Percentiles rank a stretch among this genome's conserved stretches.
phyloP scores from a whole-genome alignment of 306 rosid genomes.

The Oxytropis ochrocephala region DNA sequence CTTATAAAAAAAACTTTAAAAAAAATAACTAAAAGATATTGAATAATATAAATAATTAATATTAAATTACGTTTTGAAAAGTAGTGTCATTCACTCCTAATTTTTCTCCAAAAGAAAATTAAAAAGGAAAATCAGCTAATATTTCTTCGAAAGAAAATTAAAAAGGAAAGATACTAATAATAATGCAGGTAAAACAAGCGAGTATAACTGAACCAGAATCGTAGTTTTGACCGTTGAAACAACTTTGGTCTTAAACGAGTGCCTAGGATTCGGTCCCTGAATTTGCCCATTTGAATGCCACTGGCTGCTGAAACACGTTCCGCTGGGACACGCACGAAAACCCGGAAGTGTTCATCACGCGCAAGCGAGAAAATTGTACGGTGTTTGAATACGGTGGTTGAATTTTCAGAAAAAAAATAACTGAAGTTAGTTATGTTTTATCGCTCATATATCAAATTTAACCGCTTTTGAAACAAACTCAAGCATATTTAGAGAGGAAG shows the following conservation, averaged over 20 bases:
- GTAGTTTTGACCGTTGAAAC: conserved; percentile 30
- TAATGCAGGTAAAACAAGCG: not conserved
- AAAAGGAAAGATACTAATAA: no score
- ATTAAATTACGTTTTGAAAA: no score
- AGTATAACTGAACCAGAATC: conserved; percentile 25
- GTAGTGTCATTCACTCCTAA: no score
- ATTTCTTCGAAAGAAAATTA: no score
- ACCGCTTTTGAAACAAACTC: conserved; percentile 30
- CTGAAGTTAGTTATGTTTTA: conserved; percentile 16
- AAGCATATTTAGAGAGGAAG: not conserved
- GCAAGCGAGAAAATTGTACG: conserved; percentile 19
- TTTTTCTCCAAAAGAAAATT: no score
- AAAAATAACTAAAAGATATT: no score
- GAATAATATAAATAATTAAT: no score
- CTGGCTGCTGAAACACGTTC: not conserved
- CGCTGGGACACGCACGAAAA: not conserved
- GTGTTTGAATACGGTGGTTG: conserved; percentile 25
- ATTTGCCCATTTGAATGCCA: conserved; percentile 6
- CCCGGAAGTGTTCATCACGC: not conserved
- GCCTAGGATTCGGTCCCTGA: conserved; percentile 23
- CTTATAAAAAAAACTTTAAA: no score
- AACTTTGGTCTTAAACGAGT: conserved; percentile 14
- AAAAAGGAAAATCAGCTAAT: no score
- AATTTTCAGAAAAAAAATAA: not conserved
- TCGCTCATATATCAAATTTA: conserved; percentile 17